A percentile compares a stretch with the other conserved stretches of the same genome.
phyloP scores from a whole-genome alignment of 169 alveolate species.

The Neospora caninum region DNA sequence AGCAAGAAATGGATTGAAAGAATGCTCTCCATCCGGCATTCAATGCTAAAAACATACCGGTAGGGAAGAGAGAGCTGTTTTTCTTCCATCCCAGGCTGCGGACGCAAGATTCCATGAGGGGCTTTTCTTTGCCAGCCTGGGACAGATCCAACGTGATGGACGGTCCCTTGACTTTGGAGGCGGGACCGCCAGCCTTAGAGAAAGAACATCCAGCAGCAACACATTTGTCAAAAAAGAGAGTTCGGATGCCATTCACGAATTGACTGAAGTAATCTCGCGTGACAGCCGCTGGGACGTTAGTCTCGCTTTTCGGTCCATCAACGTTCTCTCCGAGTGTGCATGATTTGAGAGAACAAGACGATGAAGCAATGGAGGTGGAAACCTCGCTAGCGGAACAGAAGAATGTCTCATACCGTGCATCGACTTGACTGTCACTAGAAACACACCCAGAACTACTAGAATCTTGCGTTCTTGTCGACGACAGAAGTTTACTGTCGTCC shows the following conservation, averaged over 20 bases:
- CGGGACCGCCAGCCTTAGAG: neutral
- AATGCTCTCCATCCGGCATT: neutral
- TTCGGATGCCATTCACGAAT: neutral
- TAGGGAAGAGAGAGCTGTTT: neutral
- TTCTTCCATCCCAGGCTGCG: neutral
- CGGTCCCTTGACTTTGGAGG: neutral
- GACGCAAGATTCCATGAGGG: neutral
- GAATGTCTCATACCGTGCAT: neutral
- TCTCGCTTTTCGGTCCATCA: neutral
- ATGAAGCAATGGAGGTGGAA: neutral
- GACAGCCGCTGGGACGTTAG: neutral
- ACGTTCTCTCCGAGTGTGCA: neutral
- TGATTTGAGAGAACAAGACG: neutral
- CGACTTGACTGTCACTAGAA: neutral
- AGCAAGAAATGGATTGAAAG: too few relatives aligned
- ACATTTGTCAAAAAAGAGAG: neutral
- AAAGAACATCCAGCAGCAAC: neutral
- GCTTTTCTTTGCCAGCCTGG: slow-evolving; percentile 17
- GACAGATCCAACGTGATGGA: neutral
- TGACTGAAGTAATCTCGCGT: neutral
- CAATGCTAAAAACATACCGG: neutral
- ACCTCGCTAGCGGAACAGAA: neutral
- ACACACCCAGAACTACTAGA: neutral
- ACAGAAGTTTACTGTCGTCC: too few relatives aligned
- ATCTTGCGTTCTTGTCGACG: too few relatives aligned